Evolutionary conservation across 306 rosid species (phyloP), one percentile per base, ranked within the genome.

Genomic region (Datisca glomerata): DNA sequence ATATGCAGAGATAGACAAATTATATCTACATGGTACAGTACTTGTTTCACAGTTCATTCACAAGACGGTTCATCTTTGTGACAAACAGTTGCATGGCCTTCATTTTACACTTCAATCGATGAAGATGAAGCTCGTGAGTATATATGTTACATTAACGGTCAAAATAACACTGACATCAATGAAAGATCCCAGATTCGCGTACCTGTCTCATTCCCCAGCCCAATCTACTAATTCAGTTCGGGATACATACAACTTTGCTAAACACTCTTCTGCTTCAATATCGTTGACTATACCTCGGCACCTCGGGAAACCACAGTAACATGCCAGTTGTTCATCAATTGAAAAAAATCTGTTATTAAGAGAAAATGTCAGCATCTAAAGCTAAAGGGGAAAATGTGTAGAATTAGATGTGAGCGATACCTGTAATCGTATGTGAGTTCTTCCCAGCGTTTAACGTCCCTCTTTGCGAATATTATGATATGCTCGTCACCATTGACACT

Each of bases 401-500:
- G 19, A 31, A 31, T 39, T 12, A 24, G 47, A 51, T 40, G 34
- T 49, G 55, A 53, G 57, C 39, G 56, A 41, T 36, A 84, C 98
- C 98, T 91, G 38, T 91, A 91, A 60, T 91, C 98, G 22, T 91
- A 91, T 61, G 98, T 91, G 35, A 91, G 95, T 65, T 91, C 98
- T 68, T 91, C 94, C 96, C 96, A 91, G 53, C 79, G 80, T 61
- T 80, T 84, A 35, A 89, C 84, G 72, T 89, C 95, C 70, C 98
- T 68, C 79, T 84, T 89, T 8, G 98, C 98, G 58, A 75, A 89
- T 64, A 89, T 89, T 65, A 89, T 84, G 43, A 89, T 89, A 65
- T 89, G 98, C 42, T 89, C 98, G 33, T 89, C 98, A 1, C 83
- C 87, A 10, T 78, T 75, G 17, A 84, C 84, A 54, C 79, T 89